Conservation (phyloP, 495 filamentous ascomycete species). For the Hypoxylon crocopeplum region DNA sequence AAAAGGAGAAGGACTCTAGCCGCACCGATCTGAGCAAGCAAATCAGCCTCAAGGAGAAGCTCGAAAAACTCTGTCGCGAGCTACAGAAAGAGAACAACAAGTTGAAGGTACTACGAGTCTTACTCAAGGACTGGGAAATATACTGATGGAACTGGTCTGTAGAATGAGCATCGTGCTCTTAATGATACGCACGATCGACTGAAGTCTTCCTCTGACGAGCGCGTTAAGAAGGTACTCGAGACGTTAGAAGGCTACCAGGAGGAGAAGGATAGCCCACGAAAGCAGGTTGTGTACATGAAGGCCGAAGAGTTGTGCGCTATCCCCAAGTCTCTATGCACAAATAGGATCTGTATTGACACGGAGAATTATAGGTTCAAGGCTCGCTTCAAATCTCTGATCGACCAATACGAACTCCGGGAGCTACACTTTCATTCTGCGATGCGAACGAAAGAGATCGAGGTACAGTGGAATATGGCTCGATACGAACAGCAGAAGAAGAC, state of each 20-base stretch:
- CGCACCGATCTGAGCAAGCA: conserved; percentile 88
- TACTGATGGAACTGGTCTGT: conserved; percentile 44
- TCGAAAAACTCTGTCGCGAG: conserved; percentile 93
- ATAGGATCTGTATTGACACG: conserved; percentile 34
- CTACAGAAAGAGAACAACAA: conserved; percentile 96
- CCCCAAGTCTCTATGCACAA: background rate
- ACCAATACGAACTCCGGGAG: conserved; percentile 95
- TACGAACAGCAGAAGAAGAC: conserved; percentile 88
- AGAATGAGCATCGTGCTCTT: conserved; percentile 91
- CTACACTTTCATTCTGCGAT: conserved; percentile 87
- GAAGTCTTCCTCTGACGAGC: conserved; percentile 80
- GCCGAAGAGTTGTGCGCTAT: conserved; percentile 80
- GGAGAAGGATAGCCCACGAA: conserved; percentile 77
- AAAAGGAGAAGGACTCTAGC: conserved; percentile 93
- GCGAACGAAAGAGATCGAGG: conserved; percentile 94
- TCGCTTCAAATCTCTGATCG: conserved; percentile 90
- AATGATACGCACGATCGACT: conserved; percentile 83
- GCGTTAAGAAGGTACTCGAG: conserved; percentile 66
- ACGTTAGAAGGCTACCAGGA: conserved; percentile 80
- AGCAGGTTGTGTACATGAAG: conserved; percentile 77
- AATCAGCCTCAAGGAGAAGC: conserved; percentile 85
- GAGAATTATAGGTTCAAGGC: conserved; percentile 71
- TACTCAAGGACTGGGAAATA: background rate
- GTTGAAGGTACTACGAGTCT: conserved; percentile 73
- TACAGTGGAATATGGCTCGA: conserved; percentile 84